phyloP scores from a whole-genome alignment of 495 filamentous ascomycete genomes.

The Barbatosphaeria neglecta region DNA sequence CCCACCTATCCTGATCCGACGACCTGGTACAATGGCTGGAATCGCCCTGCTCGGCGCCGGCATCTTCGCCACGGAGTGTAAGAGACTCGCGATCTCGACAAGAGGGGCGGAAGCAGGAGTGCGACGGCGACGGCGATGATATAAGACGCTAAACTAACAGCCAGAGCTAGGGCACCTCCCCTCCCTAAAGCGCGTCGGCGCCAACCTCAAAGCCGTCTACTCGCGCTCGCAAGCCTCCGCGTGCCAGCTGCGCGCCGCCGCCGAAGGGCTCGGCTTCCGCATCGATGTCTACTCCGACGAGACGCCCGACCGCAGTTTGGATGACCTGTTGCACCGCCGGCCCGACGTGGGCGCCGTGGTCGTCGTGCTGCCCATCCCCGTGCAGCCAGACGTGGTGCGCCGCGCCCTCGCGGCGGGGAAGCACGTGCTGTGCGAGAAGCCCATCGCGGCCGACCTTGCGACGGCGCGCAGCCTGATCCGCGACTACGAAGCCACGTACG shows the following conservation, averaged over 20 bases:
- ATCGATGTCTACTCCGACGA: constrained; percentile 54
- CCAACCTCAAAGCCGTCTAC: constrained; percentile 46
- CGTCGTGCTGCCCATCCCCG: constrained; percentile 54
- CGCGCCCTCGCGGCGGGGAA: constrained; percentile 57
- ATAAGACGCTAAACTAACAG: constrained; percentile 5
- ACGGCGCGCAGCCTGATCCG: constrained; percentile 49
- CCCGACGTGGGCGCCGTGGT: constrained; percentile 58
- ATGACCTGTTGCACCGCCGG: constrained; percentile 51
- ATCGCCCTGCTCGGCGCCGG: constrained; percentile 60
- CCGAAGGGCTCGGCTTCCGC: constrained; percentile 14
- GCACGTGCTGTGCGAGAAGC: constrained; percentile 76
- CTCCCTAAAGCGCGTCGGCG: constrained; percentile 29
- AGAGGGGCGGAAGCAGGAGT: constrained; percentile 6
- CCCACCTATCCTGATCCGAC: no score
- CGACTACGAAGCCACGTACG: constrained; percentile 44
- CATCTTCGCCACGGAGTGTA: constrained; percentile 30
- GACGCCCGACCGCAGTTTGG: constrained; percentile 37
- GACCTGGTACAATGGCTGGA: background rate
- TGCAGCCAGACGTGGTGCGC: constrained; percentile 47
- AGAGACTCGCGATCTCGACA: constrained; percentile 5
- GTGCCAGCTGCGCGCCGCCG: constrained; percentile 14
- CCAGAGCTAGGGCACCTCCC: constrained; percentile 37
- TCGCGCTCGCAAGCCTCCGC: constrained; percentile 44
- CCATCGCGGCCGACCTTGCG: constrained; percentile 56
- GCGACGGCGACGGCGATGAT: no score